A percentile compares a stretch with the other conserved stretches of the same genome.
Conservation (phyloP, 164 flowering plant species). For the Aristolochia contorta region DNA sequence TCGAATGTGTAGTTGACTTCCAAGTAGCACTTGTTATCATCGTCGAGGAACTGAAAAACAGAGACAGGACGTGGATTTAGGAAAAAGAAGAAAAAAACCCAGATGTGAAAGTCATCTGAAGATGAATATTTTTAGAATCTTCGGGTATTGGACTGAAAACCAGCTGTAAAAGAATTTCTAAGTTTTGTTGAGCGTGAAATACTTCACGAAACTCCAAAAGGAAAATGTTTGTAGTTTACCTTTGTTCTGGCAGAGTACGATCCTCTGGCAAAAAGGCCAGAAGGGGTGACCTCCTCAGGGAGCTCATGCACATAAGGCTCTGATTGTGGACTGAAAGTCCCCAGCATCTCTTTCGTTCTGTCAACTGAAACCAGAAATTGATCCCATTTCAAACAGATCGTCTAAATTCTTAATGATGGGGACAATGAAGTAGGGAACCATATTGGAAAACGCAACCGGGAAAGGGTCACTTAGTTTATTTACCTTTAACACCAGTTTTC, state of each 20-base stretch:
- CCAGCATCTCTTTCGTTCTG: slow-evolving; percentile 58
- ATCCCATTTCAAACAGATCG: neutral
- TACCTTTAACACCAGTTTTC: slow-evolving; percentile 61
- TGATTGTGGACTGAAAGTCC: slow-evolving; percentile 62
- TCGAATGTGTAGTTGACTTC: slow-evolving; percentile 33
- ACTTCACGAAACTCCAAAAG: too few species aligned
- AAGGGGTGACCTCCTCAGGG: slow-evolving; percentile 65
- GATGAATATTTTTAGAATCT: neutral
- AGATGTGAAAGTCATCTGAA: neutral
- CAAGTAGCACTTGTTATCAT: slow-evolving; percentile 31
- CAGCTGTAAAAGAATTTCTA: too few species aligned
- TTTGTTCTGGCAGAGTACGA: slow-evolving; percentile 55
- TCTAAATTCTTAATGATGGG: neutral
- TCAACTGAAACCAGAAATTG: slow-evolving; percentile 36
- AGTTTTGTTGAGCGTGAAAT: too few species aligned
- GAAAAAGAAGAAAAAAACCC: neutral
- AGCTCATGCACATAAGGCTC: slow-evolving; percentile 49
- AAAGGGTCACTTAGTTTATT: neutral
- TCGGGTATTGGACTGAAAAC: too few species aligned
- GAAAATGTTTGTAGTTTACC: too few species aligned
- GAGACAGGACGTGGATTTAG: too few species aligned
- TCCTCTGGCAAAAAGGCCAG: slow-evolving; percentile 68
- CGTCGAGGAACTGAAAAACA: slow-evolving; percentile 31
- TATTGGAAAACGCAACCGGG: neutral
- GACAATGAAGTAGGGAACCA: neutral